These are phyloP conservation scores for Oryza brachyantha DNA, from an alignment of 176 grass and related monocot genomes.

Conservation along the genomic window DNA sequence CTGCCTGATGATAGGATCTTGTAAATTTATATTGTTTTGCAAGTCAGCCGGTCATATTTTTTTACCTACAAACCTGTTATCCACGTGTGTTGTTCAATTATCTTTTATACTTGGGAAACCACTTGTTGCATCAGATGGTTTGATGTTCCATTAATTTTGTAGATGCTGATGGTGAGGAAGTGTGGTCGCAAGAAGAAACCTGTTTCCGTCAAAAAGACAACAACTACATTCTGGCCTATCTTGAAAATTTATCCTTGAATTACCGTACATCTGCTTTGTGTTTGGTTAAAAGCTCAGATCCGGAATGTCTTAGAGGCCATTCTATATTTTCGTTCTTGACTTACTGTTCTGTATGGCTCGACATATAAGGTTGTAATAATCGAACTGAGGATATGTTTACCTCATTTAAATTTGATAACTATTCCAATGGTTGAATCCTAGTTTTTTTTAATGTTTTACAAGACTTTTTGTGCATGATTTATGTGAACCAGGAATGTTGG, in stretches of 20 bases:
- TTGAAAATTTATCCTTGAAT: not conserved
- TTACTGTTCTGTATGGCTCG: not conserved
- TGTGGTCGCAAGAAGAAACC: conserved; percentile 27
- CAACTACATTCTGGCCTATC: not conserved
- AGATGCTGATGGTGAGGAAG: not conserved
- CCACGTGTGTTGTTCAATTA: not conserved
- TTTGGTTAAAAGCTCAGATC: not conserved
- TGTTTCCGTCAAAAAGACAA: not conserved
- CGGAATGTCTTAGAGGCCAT: not conserved
- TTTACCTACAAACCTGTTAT: not conserved
- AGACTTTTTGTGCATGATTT: no score
- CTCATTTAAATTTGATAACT: not conserved
- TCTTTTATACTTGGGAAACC: no score
- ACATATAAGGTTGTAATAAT: conserved; percentile 33
- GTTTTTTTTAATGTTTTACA: no score
- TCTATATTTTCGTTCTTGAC: not conserved
- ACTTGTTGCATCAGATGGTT: not conserved
- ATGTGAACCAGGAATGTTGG: no score
- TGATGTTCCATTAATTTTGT: conserved; percentile 5
- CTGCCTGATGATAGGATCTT: not conserved
- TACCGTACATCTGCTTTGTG: not conserved
- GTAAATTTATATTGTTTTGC: not conserved
- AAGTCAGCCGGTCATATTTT: not conserved
- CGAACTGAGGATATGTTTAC: not conserved
- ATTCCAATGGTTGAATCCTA: no score